Evolutionary conservation across 805 yeast genomes (phyloP), one percentile per base, ranked within the genome.

Genomic region (Isabelozyma heimii): DNA sequence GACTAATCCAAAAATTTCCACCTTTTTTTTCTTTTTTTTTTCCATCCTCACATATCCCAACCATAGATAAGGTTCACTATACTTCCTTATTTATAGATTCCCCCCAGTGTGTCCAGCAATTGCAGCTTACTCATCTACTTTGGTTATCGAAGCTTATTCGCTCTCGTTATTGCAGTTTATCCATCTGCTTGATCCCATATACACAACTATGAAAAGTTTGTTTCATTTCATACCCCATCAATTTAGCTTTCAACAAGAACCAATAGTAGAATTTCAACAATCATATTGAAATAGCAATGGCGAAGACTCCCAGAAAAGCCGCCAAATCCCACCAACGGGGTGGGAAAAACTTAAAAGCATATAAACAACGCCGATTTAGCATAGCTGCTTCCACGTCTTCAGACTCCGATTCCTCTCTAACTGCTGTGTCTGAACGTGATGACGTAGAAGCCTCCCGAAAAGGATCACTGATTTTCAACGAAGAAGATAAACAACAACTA

Each of bases 401-500:
- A 10, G 73, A 69, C 42, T 66, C 73, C 1, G 78, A 73, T 44
- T 66, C 72, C 13, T 71, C 76, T 0, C 57, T 73, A 30, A 73
- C 76, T 0, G 77, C 75, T 2, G 73, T 72, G 7, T 62, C 66
- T 6, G 72, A 64, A 26, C 55, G 56, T 5, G 67, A 57, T 8
- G 58, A 37, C 9, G 37, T 24, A 12, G 47, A 46, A 10, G 53
- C 52, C 15, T 50, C 56, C 16, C 54, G 47, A 37, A 47, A 44
- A 28, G 54, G 50, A 17, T 45, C 49, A 4, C 24, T 45, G 14
- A 9, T 40, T 16, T 15, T 26, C 10, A 33, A 30, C 26, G 44
- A 47, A 15, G 35, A 30, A 13, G 35, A 30, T 30, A 30, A 30
- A 30, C 5, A 30, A 4, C 35, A 30, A 30, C n/a, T 30, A 5